These are phyloP conservation scores for Kluyveromyces starmeri DNA, from an alignment of 805 yeast genomes.

Conservation along the genomic window DNA sequence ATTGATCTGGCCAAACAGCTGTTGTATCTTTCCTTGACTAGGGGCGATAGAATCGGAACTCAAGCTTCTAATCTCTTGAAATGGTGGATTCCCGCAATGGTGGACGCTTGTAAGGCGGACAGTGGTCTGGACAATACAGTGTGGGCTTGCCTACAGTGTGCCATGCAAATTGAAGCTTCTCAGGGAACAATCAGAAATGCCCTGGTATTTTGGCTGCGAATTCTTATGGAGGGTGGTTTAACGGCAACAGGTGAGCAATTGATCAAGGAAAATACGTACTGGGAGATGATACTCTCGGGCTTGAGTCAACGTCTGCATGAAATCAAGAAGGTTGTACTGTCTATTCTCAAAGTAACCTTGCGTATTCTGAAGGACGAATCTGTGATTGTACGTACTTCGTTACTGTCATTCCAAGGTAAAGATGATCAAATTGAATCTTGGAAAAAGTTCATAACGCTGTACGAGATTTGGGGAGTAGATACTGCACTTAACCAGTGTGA, in stretches of 20 bases:
- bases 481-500: constrained; percentile 80
- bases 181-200: constrained; percentile 34
- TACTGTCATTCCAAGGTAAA: constrained; percentile 76
- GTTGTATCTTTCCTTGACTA: constrained; percentile 30
- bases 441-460: constrained; percentile 64
- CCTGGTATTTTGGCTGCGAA: constrained; percentile 48
- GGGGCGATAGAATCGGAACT: constrained; percentile 32
- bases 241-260: constrained; percentile 8
- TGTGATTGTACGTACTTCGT: constrained; percentile 65
- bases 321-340: constrained; percentile 56
- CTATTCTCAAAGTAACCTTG: constrained; percentile 55
- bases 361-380: constrained; percentile 59
- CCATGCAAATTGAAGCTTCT: constrained; percentile 21
- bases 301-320: constrained; percentile 52
- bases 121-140: constrained; percentile 23
- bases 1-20: constrained; percentile 20
- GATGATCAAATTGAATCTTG: constrained; percentile 76
- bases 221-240: constrained; percentile 27
- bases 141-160: constrained; percentile 41
- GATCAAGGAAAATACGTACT: constrained; percentile 32
- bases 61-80: constrained; percentile 33
- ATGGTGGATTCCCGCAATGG: constrained; percentile 42
- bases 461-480: constrained; percentile 75
- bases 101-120: constrained; percentile 11
- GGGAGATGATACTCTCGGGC: constrained; percentile 51